Evolutionary conservation across 2,329 filamentous ascomycete species (phyloP).

Genomic region (Zopfia rhizophila): DNA sequence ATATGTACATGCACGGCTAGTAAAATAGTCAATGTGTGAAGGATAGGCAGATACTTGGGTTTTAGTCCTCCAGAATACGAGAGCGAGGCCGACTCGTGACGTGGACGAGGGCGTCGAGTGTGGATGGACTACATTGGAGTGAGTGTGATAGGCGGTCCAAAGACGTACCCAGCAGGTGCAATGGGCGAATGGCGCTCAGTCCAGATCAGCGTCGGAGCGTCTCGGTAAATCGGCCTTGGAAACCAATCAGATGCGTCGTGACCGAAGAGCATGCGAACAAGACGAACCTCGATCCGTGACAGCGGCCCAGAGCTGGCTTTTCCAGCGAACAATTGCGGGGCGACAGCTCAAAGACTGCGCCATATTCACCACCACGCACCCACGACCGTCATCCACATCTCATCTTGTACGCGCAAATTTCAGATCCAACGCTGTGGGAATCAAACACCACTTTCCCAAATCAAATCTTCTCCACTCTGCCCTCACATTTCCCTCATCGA

Average conservation of each 20-base stretch:
- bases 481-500: too few species aligned
- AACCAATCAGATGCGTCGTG: conserved; percentile 6
- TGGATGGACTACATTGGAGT: too few species aligned
- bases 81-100: too few species aligned
- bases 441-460: too few species aligned
- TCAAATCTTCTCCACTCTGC: too few species aligned
- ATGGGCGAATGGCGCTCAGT: conserved; percentile 3
- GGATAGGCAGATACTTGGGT: conserved; percentile 1
- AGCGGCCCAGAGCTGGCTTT: neutral
- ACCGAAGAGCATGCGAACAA: neutral
- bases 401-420: too few species aligned
- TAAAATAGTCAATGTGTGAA: neutral
- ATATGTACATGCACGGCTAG: conserved; percentile 29
- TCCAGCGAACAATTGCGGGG: conserved; percentile 10
- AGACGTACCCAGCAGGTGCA: too few species aligned
- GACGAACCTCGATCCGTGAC: too few species aligned
- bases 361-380: neutral
- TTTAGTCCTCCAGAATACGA: conserved; percentile 2
- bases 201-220: conserved; percentile 5
- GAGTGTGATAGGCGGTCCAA: too few species aligned
- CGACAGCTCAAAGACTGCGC: conserved; percentile 8
- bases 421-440: too few species aligned
- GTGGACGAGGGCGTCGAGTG: too few species aligned
- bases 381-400: neutral
- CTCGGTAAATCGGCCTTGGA: conserved; percentile 13